These are phyloP conservation scores for Kwoniella shivajii DNA, from an alignment of 1,284 basidiomycete species.

Conservation along the genomic window DNA sequence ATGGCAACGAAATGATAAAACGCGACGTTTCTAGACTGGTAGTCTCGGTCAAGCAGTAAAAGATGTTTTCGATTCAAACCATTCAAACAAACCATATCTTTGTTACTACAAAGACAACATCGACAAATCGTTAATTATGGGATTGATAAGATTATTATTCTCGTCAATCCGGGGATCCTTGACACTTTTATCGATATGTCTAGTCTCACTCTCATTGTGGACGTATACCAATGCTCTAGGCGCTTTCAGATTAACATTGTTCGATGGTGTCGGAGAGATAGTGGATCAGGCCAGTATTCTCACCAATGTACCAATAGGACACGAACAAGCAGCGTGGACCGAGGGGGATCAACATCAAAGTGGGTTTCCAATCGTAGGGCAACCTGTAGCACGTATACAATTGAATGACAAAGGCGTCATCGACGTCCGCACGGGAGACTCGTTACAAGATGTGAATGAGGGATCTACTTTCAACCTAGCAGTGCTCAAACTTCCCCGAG, in stretches of 20 bases:
- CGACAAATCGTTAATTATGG: not conserved
- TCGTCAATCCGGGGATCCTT: not conserved
- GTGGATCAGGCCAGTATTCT: not conserved
- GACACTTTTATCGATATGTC: not conserved
- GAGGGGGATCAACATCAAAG: not conserved
- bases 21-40: too few species aligned
- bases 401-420: slow-evolving; percentile 9
- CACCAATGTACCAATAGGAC: not conserved
- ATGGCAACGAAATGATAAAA: too few species aligned
- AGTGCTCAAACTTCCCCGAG: slow-evolving; percentile 10
- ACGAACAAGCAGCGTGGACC: slow-evolving; percentile 2
- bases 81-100: not conserved
- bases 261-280: not conserved
- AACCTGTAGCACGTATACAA: slow-evolving; percentile 2
- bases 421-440: slow-evolving; percentile 4
- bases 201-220: not conserved
- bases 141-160: not conserved
- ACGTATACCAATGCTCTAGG: not conserved
- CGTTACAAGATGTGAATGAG: slow-evolving; percentile 1
- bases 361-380: not conserved
- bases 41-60: too few species aligned
- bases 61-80: too few species aligned
- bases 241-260: not conserved
- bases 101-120: not conserved
- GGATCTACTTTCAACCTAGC: slow-evolving; percentile 15